Evolutionary conservation across 2,329 filamentous ascomycete species (phyloP), one percentile per base, ranked within the genome.

Genomic region (Colletotrichum lindemuthianum): DNA sequence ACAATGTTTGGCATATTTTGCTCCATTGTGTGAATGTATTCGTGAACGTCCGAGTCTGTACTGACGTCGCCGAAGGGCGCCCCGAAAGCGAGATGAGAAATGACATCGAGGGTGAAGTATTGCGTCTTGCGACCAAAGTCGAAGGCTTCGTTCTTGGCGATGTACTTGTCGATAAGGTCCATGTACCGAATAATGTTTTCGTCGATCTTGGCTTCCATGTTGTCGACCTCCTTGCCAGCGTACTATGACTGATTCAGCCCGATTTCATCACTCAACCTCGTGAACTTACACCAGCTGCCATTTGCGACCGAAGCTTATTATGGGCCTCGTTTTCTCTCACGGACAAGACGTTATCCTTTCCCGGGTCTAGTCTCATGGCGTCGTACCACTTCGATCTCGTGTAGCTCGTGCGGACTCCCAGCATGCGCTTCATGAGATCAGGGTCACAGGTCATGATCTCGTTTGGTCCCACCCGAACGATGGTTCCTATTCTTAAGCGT

Each of bases 61-160:
- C 76, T 75, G 2, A 85, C 60, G 67, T 80, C 82, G 6, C 82
- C 82, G 64, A 85, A 84, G 0, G 78, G 73, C 40, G 79, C 70
- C 11, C 83, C 84, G 47, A 86, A 81, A 1, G 82, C 82, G 9
- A 87, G 64, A 16, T 80, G 78, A 10, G 80, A 83, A 55, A 87
- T 84, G 32, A 86, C 81, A 61, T 87, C 85, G 0, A 87, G 71
- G 0, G 84, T 85, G 43, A 86, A 82, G 72, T 79, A 85, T 45
- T 84, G 81, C 1, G 79, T 77, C 33, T 82, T 81, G 6, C 73
- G 72, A 3, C 79, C 80, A 24, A 86, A 70, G 63, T 87, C 83
- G 70, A 84, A 74, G 13, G 78, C 69, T 49, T 82, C 81, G 63
- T 78, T 79, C 13, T 64, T 57, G 8, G 43, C 72, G n/a, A 75